phyloP scores from a whole-genome alignment of 148 eudicot species.

The Fagopyrum esculentum region DNA sequence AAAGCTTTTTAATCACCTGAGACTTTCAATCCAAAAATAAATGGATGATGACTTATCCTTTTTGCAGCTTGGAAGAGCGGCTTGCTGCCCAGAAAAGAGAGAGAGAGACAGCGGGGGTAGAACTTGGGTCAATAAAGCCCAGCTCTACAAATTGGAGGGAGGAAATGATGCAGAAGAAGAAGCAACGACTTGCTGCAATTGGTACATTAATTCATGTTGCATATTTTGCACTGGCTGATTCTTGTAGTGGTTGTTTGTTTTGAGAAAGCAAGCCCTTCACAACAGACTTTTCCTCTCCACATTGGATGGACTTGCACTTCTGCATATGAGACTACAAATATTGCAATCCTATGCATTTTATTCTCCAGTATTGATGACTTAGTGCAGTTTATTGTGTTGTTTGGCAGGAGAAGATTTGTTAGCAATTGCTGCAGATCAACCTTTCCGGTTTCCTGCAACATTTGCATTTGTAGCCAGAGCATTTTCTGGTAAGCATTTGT shows the following conservation, averaged over 20 bases:
- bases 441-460: constrained; percentile 93
- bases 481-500: constrained; percentile 42
- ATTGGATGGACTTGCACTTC: neutral
- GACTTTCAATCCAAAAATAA: neutral
- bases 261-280: neutral
- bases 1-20: neutral
- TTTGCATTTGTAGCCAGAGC: constrained; percentile 58
- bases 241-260: neutral
- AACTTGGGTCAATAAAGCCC: constrained; percentile 79
- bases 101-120: constrained; percentile 53
- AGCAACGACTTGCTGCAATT: constrained; percentile 91
- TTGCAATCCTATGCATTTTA: neutral
- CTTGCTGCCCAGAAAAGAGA: constrained; percentile 79
- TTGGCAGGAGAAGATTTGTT: constrained; percentile 87
- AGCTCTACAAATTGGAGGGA: constrained; percentile 48
- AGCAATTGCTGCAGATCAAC: constrained; percentile 94
- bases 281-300: neutral
- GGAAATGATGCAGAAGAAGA: constrained; percentile 77
- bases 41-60: constrained; percentile 1
- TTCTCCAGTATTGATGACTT: neutral
- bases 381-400: neutral
- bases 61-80: constrained; percentile 88
- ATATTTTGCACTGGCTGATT: neutral
- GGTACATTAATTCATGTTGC: constrained; percentile 36
- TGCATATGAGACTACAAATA: neutral